These are phyloP conservation scores for Linnemannia schmuckeri DNA, from an alignment of 192 early-diverging fungal genomes.

Conservation along the genomic window DNA sequence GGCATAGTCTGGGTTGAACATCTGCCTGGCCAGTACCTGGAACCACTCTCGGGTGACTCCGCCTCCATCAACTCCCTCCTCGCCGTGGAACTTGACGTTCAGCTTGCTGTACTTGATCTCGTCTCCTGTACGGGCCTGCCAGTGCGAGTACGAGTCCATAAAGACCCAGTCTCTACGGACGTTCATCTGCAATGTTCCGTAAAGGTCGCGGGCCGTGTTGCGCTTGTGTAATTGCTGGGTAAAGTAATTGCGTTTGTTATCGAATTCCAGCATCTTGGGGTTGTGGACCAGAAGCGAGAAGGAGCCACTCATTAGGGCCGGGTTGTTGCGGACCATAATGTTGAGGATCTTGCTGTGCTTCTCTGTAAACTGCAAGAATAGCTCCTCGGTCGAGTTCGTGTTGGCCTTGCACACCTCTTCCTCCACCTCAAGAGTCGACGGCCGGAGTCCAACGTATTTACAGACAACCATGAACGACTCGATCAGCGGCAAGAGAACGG, in stretches of 20 bases:
- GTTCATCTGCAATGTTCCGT: slow-evolving; percentile 84
- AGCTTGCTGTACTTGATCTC: slow-evolving; percentile 96
- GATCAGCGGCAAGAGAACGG: slow-evolving; percentile 94
- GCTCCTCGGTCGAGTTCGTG: slow-evolving; percentile 68
- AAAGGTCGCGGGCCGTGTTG: slow-evolving; percentile 67
- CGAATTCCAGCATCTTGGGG: slow-evolving; percentile 97
- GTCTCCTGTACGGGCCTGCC: slow-evolving; percentile 89
- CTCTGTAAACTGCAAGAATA: slow-evolving; percentile 92
- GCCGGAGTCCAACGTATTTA: slow-evolving; percentile 78
- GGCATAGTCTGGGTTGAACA: slow-evolving; percentile 98
- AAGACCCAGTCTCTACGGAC: slow-evolving; percentile 94
- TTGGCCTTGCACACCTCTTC: slow-evolving; percentile 32
- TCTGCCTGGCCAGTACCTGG: slow-evolving; percentile 93
- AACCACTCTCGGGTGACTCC: slow-evolving; percentile 99
- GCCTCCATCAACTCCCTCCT: slow-evolving; percentile 99
- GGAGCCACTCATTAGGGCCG: slow-evolving; percentile 94
- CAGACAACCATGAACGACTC: slow-evolving; percentile 99
- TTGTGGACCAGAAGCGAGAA: slow-evolving; percentile 96
- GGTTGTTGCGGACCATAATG: slow-evolving; percentile 97
- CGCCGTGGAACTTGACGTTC: slow-evolving; percentile 92
- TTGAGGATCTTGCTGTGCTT: slow-evolving; percentile 96
- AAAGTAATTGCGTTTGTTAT: slow-evolving; percentile 99
- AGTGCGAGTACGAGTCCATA: slow-evolving; percentile 96
- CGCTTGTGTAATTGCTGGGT: slow-evolving; percentile 94
- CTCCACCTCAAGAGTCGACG: slow-evolving; percentile 55